A percentile compares a stretch with the other conserved stretches of the same genome.
Conservation (phyloP, 495 filamentous ascomycete species). For the Talaromyces wortmannii region DNA sequence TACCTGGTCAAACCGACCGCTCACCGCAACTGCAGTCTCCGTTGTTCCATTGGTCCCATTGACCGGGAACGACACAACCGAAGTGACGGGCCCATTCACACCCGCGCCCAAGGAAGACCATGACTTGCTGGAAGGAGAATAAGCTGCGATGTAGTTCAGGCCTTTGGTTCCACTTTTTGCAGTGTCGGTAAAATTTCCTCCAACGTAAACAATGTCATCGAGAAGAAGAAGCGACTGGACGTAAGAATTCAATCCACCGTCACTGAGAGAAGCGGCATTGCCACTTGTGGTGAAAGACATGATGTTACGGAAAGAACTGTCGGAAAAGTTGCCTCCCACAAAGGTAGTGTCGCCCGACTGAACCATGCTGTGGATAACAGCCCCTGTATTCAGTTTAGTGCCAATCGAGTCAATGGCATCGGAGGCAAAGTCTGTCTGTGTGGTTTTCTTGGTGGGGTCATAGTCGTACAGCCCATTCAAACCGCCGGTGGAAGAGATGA, state of each 20-base stretch:
- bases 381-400: conserved; percentile 52
- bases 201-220: conserved; percentile 66
- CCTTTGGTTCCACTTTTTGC: conserved; percentile 49
- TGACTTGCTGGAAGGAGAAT: conserved; percentile 55
- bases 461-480: conserved; percentile 92
- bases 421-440: conserved; percentile 57
- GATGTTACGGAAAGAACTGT: conserved; percentile 59
- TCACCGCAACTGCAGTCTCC: conserved; percentile 71
- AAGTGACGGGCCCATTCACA: conserved; percentile 70
- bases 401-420: conserved; percentile 73
- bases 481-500: conserved; percentile 46
- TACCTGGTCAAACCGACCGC: conserved; percentile 71
- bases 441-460: conserved; percentile 53
- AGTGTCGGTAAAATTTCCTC: conserved; percentile 79
- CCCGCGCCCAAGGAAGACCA: conserved; percentile 83
- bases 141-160: conserved; percentile 69
- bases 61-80: conserved; percentile 68
- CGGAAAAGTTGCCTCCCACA: conserved; percentile 80
- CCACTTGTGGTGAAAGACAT: conserved; percentile 58
- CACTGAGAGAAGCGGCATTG: conserved; percentile 54
- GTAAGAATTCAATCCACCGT: conserved; percentile 74
- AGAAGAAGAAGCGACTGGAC: conserved; percentile 64
- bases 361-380: conserved; percentile 58
- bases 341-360: conserved; percentile 56
- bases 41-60: conserved; percentile 66